Percentiles rank a stretch among this genome's conserved stretches.
phyloP scores from a whole-genome alignment of 768 basidiomycete genomes.

The Phanerochaete carnosa region DNA sequence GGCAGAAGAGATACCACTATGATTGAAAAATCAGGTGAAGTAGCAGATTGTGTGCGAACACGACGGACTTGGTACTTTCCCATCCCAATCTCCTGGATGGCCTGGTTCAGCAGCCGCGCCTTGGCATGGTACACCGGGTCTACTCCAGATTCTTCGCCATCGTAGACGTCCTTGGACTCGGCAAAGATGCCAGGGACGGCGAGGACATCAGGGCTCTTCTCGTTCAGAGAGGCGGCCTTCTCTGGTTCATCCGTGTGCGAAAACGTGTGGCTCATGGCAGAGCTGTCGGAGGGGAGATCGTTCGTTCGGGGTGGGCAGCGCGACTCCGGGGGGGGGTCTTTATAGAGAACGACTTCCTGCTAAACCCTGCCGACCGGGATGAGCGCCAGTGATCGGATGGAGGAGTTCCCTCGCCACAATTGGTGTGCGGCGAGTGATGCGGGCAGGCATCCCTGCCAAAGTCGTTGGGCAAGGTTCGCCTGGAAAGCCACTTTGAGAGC shows the following conservation, averaged over 20 bases:
- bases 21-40: no score
- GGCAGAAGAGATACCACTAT: constrained; percentile 64
- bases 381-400: not conserved
- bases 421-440: not conserved
- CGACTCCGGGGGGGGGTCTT: not conserved
- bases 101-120: constrained; percentile 42
- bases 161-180: constrained; percentile 26
- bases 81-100: constrained; percentile 55
- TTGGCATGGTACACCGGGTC: constrained; percentile 50
- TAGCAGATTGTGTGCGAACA: not conserved
- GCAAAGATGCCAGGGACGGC: not conserved
- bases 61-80: constrained; percentile 46
- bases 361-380: not conserved
- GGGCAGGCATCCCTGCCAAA: not conserved
- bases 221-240: not conserved
- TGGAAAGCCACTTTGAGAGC: not conserved
- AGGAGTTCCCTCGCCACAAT: not conserved
- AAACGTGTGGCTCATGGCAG: not conserved
- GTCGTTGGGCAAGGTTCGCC: not conserved
- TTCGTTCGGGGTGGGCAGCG: not conserved
- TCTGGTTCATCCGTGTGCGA: not conserved
- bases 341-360: not conserved
- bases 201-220: not conserved
- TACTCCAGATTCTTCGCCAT: constrained; percentile 28
- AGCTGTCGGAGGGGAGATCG: not conserved